Evolutionary conservation across 768 basidiomycete species (phyloP), one percentile per base, ranked within the genome.

Genomic region (Pleurotus tuoliensis): DNA sequence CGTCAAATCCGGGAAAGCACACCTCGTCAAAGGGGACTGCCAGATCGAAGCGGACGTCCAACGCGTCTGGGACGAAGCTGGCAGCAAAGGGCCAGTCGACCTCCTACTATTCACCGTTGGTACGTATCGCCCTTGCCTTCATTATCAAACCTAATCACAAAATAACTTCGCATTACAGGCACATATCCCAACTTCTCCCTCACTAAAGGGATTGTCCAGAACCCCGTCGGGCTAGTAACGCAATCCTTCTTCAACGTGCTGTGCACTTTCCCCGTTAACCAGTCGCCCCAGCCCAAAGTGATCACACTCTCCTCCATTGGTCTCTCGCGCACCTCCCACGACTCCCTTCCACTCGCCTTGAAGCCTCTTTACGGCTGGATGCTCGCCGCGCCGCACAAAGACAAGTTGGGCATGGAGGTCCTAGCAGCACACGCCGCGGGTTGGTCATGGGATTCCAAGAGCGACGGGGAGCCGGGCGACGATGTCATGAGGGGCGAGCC

Each of bases 81-180:
- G 48, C 62, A 64, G 64, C 53, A 69, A 63, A 20, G 68, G 63
- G 15, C 66, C 70, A 2, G 74, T 87, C 51, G 84, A 87, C 58
- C 60, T 79, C 24, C 69, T 88, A 16, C 59, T 89, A 8, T 88
- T 82, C 69, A 80, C 85, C 4, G 75, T 89, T 56, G 88, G 86
- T 80, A 60, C 47, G 79, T 71, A 12, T 39, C 24, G 5, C 8
- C 43, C 30, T 11, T 25, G 24, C 30, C 7, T 34, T 3, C 30
- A 34, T 9, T 9, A 11, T 34, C 30, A 34, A 34, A 34, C 30
- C 30, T 34, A 34, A 34, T 34, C 30, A 11, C 30, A 8, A 2
- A 9, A 3, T 34, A 34, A 11, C 30, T 34, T 34, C 11, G 30
- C 30, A 34, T 34, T 11, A 8, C 30, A 34, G 30, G 30, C 30